Base-by-base conservation (phyloP, 306 rosid species). In the Lagenaria siceraria region DNA sequence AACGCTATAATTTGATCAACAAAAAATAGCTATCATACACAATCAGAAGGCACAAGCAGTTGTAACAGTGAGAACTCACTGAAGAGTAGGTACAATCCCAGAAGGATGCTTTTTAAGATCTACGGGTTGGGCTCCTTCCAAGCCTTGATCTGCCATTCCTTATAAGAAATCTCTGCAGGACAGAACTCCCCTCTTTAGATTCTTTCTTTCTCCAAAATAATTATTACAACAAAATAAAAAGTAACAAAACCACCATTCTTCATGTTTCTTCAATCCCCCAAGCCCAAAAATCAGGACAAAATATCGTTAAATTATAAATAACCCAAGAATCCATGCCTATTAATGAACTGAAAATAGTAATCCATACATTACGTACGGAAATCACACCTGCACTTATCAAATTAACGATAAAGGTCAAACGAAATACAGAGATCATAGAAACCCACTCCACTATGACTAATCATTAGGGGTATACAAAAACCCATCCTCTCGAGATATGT, bases 51-150 rank as follows among this genome's bases (percentile, higher is more conserved):
- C 76, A 71, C 76, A 27, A 25, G 12, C 14, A 38, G 19, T 15
- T 27, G 15, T 46, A 51, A 73, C 49, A 72, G 43, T 51, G 10
- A 31, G 18, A 77, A 92, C 98, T 90, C 92, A 95, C 98, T 90
- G 98, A 9, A 95, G 93, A 77, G 95, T 95, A 43, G 98, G 98
- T 43, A 95, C 92, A 29, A 92, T 95, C 81, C 97, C 97, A 79
- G 97, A 92, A 87, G 97, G 98, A 71, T 95, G 97, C 80, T 90
- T 88, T 86, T 80, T 85, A 60, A 80, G 87, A 89, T 89, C 98
- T 17, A 90, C 91, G 0, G 97, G 96, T 64, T 95, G 97, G 90
- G 87, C 90, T 42, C 90, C 95, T 85, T 92, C 96, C 90, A 81
- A 59, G 78, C 80, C 97, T 80, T 87, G 94, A 74, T 92, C 98